These are phyloP conservation scores for Exophiala aquamarina DNA, from an alignment of 2,329 filamentous ascomycete species.

Conservation along the genomic window DNA sequence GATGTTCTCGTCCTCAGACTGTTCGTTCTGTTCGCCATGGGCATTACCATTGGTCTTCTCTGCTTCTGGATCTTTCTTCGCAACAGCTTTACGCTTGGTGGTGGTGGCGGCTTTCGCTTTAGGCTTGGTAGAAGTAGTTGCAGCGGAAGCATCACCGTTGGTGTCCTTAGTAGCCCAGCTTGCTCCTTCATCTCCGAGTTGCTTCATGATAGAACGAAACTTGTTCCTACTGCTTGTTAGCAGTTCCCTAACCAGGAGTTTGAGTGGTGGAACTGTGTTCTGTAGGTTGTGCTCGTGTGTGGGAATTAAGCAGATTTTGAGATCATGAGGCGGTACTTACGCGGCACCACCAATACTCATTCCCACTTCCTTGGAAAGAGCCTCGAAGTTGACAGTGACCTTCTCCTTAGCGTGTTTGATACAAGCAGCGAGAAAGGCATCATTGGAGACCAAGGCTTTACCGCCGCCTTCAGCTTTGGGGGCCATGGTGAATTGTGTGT, in stretches of 20 bases:
- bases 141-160: neutral
- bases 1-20: neutral
- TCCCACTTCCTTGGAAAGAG: constrained; percentile 14
- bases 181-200: constrained; percentile 17
- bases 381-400: constrained; percentile 21
- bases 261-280: neutral
- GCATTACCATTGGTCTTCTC: neutral
- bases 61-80: constrained; percentile 1
- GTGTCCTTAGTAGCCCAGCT: constrained; percentile 8
- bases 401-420: constrained; percentile 25
- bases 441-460: constrained; percentile 8
- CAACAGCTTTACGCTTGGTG: constrained; percentile 19
- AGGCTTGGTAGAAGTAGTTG: constrained; percentile 5
- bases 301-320: too few species aligned
- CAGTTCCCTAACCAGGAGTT: neutral
- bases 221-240: constrained; percentile 24
- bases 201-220: constrained; percentile 23
- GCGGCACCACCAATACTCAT: constrained; percentile 27
- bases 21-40: constrained; percentile 17
- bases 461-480: constrained; percentile 12
- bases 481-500: constrained; percentile 10
- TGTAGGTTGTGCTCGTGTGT: too few species aligned
- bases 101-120: constrained; percentile 3
- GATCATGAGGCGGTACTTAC: too few species aligned
- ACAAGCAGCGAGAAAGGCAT: constrained; percentile 23